These are phyloP conservation scores for Nyctanthes arbortristis DNA, from an alignment of 257 asterid species.

Conservation along the genomic window DNA sequence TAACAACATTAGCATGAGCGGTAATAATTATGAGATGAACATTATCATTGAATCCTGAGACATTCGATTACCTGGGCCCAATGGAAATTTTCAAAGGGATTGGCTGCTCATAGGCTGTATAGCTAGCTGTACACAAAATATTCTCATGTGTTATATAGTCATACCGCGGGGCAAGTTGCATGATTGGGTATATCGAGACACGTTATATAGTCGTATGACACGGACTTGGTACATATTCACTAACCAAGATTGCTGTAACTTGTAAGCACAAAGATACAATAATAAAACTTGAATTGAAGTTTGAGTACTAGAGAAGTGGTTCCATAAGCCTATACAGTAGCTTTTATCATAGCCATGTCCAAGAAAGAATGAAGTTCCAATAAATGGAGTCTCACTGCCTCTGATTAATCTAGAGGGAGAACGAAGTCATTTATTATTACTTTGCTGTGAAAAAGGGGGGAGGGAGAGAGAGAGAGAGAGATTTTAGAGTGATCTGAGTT, in stretches of 20 bases:
- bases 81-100: background rate
- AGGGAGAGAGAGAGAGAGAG: background rate
- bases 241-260: too few species aligned
- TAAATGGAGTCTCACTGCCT: conserved; percentile 26
- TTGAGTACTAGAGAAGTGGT: conserved; percentile 25
- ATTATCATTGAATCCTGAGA: conserved; percentile 9
- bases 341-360: conserved; percentile 23
- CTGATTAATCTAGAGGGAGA: conserved; percentile 11
- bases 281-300: background rate
- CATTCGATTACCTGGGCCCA: background rate
- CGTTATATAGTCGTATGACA: too few species aligned
- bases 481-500: background rate
- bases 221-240: too few species aligned
- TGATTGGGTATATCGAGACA: too few species aligned
- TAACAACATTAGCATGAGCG: conserved; percentile 10
- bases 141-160: too few species aligned
- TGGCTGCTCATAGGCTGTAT: too few species aligned
- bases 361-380: conserved; percentile 40
- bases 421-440: too few species aligned
- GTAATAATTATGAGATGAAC: conserved; percentile 4
- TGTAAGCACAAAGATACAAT: too few species aligned
- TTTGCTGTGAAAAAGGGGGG: background rate
- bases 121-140: background rate
- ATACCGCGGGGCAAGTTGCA: too few species aligned
- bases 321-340: conserved; percentile 26